Conservation (phyloP, 768 basidiomycete genomes). For the Lactarius sanguifluus region DNA sequence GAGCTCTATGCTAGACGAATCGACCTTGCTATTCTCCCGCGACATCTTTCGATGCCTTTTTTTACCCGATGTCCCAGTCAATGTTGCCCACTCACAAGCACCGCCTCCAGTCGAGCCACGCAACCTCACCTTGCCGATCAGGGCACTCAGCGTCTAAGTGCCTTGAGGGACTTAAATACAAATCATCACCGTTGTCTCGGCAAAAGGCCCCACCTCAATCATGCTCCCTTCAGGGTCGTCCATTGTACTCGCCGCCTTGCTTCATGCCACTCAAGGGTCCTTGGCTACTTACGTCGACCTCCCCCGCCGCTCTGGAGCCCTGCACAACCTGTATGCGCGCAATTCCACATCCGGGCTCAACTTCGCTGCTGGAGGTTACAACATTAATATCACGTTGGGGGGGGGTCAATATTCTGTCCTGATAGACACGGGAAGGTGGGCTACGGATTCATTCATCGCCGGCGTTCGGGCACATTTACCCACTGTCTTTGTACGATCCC, state of each 20-base stretch:
- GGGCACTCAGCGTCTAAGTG: background rate
- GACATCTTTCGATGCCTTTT: background rate
- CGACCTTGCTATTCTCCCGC: background rate
- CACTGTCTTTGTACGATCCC: background rate
- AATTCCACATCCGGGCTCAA: slow-evolving; percentile 4
- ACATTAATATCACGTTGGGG: slow-evolving; percentile 41
- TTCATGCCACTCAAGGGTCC: background rate
- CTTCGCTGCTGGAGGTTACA: background rate
- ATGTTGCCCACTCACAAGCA: background rate
- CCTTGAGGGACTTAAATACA: background rate
- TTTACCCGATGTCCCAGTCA: background rate
- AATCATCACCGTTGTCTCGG: background rate
- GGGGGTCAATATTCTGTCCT: slow-evolving; percentile 36
- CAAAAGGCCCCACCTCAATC: background rate
- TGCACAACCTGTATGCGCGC: background rate
- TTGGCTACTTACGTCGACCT: slow-evolving; percentile 9
- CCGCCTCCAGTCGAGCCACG: background rate
- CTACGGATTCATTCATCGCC: background rate
- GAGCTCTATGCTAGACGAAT: background rate
- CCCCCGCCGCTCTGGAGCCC: background rate
- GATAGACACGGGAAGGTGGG: slow-evolving; percentile 49
- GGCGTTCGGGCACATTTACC: background rate
- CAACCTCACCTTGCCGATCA: background rate
- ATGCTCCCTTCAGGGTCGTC: slow-evolving; percentile 12
- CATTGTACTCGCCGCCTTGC: slow-evolving; percentile 6